A percentile compares a stretch with the other conserved stretches of the same genome.
Evolutionary conservation across 2,329 filamentous ascomycete genomes (phyloP).

Genomic region (Coniella lustricola): DNA sequence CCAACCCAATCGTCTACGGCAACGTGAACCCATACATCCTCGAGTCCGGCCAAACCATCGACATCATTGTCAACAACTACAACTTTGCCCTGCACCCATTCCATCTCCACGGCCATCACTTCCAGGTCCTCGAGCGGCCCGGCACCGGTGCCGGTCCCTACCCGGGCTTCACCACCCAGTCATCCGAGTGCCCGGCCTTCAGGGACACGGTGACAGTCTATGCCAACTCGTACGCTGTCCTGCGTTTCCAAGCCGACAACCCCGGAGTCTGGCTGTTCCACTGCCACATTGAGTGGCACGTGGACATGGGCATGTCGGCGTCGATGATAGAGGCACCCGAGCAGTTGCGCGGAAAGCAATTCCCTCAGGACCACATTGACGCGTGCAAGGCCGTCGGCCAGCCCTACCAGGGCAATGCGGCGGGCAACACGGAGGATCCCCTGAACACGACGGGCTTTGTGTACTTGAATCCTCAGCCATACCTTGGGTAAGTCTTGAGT

Average conservation of each 20-base stretch:
- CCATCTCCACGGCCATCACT: constrained; percentile 49
- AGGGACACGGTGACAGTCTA: constrained; percentile 34
- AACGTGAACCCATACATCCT: constrained; percentile 35
- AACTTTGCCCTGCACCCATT: constrained; percentile 43
- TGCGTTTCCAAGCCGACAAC: constrained; percentile 46
- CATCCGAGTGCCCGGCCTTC: constrained; percentile 24
- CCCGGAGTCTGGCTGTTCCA: constrained; percentile 51
- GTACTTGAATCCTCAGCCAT: constrained; percentile 40
- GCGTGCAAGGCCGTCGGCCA: constrained; percentile 38
- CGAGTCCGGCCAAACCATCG: constrained; percentile 31
- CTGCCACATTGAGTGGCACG: constrained; percentile 57
- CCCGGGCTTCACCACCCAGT: constrained; percentile 23
- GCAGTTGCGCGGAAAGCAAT: constrained; percentile 44
- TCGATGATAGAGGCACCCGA: constrained; percentile 51
- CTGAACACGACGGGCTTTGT: constrained; percentile 48
- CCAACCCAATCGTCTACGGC: constrained; percentile 35
- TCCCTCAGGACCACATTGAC: constrained; percentile 52
- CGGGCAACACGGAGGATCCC: constrained; percentile 51
- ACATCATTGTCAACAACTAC: constrained; percentile 44
- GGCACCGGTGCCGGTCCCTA: constrained; percentile 30
- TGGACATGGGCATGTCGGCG: constrained; percentile 49
- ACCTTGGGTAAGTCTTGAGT: constrained; percentile 38
- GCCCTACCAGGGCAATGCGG: constrained; percentile 57
- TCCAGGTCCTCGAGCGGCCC: constrained; percentile 42
- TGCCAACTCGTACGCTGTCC: constrained; percentile 38